Conservation (phyloP, 2,329 filamentous ascomycete genomes). For the Claviceps sorghi region DNA sequence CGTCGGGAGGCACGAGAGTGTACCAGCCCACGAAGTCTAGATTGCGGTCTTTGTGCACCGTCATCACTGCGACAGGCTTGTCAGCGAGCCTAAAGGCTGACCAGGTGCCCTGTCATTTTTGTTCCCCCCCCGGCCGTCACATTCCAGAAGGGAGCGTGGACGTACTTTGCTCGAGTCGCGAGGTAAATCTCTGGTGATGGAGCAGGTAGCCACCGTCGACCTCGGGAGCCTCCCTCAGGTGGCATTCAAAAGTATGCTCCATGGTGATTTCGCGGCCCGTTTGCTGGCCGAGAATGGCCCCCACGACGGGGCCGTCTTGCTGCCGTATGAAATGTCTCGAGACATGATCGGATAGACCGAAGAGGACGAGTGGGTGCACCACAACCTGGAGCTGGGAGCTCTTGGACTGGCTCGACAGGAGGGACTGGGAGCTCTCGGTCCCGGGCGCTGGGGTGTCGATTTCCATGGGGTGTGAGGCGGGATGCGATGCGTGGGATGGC, state of each 20-base stretch:
- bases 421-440: slow-evolving; percentile 30
- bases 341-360: slow-evolving; percentile 94
- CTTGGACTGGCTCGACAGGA: slow-evolving; percentile 48
- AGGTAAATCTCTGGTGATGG: slow-evolving; percentile 56
- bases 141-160: background rate
- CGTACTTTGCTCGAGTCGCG: slow-evolving; percentile 74
- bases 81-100: background rate
- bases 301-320: slow-evolving; percentile 62
- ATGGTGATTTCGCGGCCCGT: slow-evolving; percentile 82
- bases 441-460: slow-evolving; percentile 9
- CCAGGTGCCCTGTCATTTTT: background rate
- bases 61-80: slow-evolving; percentile 47
- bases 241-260: slow-evolving; percentile 84
- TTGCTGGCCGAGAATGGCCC: slow-evolving; percentile 81
- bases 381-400: slow-evolving; percentile 64
- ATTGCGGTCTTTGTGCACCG: slow-evolving; percentile 70
- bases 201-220: slow-evolving; percentile 46
- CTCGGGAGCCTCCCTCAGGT: slow-evolving; percentile 29
- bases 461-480: background rate
- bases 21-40: slow-evolving; percentile 91
- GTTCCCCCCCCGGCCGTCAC: too few relatives aligned
- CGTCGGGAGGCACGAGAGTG: slow-evolving; percentile 57
- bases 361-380: slow-evolving; percentile 84
- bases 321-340: slow-evolving; percentile 73
- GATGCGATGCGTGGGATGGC: too few relatives aligned